A percentile compares a stretch with the other conserved stretches of the same genome.
Conservation (phyloP, 192 early-diverging fungal species). For the Cetraspora pellucida region DNA sequence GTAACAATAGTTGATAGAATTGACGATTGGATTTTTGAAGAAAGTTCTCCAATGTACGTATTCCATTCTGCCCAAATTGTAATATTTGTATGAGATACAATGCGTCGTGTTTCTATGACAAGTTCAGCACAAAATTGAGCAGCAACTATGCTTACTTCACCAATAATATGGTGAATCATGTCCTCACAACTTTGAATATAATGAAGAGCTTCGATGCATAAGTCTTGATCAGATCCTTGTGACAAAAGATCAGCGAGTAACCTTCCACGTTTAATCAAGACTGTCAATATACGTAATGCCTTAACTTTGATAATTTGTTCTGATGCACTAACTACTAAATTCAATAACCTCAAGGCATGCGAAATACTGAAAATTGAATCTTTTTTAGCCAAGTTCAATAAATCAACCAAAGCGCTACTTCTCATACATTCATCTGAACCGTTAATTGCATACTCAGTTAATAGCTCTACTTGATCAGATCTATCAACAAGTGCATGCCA, state of each 20-base stretch:
- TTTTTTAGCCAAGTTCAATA: neutral
- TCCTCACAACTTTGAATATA: slow-evolving; percentile 14
- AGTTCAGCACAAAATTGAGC: neutral
- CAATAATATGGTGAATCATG: neutral
- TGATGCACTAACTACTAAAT: neutral
- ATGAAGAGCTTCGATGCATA: neutral
- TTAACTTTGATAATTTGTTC: slow-evolving; percentile 17
- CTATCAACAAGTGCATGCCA: slow-evolving; percentile 14
- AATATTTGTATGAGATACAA: neutral
- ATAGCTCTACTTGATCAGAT: slow-evolving; percentile 18
- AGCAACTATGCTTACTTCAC: neutral
- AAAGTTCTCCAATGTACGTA: slow-evolving; percentile 2
- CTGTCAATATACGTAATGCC: slow-evolving; percentile 7
- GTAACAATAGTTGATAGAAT: neutral
- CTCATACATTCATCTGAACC: neutral
- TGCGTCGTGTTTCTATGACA: slow-evolving; percentile 11
- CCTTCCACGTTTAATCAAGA: neutral
- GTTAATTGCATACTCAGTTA: slow-evolving; percentile 1
- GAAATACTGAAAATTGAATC: slow-evolving; percentile 1
- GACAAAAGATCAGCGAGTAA: neutral
- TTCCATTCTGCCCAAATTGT: slow-evolving; percentile 8
- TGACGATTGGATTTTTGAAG: neutral
- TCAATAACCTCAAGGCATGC: slow-evolving; percentile 17
- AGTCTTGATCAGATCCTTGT: neutral
- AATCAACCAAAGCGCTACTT: slow-evolving; percentile 1